Conservation (phyloP, 331 rosid species). For the Malus hybrid region DNA sequence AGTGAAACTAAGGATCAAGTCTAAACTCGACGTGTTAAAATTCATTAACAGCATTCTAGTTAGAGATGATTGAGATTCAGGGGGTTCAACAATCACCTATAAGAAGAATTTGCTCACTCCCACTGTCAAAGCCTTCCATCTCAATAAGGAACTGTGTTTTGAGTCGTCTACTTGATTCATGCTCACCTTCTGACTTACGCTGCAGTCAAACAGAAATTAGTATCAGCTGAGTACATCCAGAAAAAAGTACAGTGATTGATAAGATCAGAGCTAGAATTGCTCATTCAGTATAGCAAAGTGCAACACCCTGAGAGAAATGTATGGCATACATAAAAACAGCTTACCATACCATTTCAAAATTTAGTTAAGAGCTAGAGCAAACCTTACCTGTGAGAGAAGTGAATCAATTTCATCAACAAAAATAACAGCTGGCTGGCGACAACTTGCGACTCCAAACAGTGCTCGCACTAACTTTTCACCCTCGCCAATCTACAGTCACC, state of each 20-base stretch:
- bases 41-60: not conserved
- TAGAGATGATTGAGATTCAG: not conserved
- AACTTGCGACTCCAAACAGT: slow-evolving; percentile 92
- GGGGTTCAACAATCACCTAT: slow-evolving; percentile 48
- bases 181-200: slow-evolving; percentile 98
- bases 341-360: not conserved
- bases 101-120: slow-evolving; percentile 78
- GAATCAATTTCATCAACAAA: slow-evolving; percentile 99
- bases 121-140: slow-evolving; percentile 96
- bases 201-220: slow-evolving; percentile 20
- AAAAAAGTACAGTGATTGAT: not conserved
- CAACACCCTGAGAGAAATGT: not conserved
- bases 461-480: slow-evolving; percentile 97
- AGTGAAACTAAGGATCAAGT: too few species aligned
- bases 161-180: slow-evolving; percentile 93
- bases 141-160: slow-evolving; percentile 97
- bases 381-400: slow-evolving; percentile 86
- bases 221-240: slow-evolving; percentile 1
- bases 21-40: not conserved
- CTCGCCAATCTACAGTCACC: slow-evolving; percentile 77
- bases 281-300: slow-evolving; percentile 5
- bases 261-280: not conserved
- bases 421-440: slow-evolving; percentile 97
- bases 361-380: slow-evolving; percentile 3
- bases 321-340: not conserved